phyloP scores from a whole-genome alignment of 345 rosid species.

The Isatis tinctoria region DNA sequence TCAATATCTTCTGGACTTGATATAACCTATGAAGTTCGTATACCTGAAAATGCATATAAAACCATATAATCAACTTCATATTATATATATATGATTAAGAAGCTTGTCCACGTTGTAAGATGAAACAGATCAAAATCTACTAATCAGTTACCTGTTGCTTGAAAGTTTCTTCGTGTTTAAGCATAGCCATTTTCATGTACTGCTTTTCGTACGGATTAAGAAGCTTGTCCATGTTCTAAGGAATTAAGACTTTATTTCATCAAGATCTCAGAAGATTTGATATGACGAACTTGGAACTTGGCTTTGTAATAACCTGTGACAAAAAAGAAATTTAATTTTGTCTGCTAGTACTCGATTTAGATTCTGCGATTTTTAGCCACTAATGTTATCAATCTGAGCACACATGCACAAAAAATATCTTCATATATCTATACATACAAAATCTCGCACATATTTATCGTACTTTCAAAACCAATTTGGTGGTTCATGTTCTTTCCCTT shows the following conservation, averaged over 20 bases:
- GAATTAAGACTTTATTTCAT: conserved; percentile 20
- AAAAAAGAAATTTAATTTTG: background rate
- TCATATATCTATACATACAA: conserved; percentile 25
- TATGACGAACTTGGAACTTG: conserved; percentile 15
- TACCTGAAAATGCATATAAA: conserved; percentile 43
- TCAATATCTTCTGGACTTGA: conserved; percentile 69
- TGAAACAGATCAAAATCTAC: background rate
- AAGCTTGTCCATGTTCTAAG: conserved; percentile 67
- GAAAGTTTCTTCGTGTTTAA: conserved; percentile 95
- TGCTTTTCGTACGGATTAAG: conserved; percentile 70
- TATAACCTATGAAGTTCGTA: conserved; percentile 87
- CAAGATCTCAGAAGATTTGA: conserved; percentile 20
- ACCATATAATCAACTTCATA: background rate
- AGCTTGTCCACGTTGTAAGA: too few species aligned
- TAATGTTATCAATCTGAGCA: conserved; percentile 19
- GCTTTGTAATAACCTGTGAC: conserved; percentile 12
- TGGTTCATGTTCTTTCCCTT: conserved; percentile 34
- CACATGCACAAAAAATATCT: conserved; percentile 32
- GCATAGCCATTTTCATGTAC: conserved; percentile 86
- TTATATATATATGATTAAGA: background rate
- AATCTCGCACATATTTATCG: conserved; percentile 6
- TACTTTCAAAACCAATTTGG: conserved; percentile 7
- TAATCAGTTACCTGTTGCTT: conserved; percentile 66
- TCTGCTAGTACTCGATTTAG: conserved; percentile 27
- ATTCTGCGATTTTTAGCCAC: conserved; percentile 33